Percentiles rank a stretch among this genome's conserved stretches.
phyloP scores from a whole-genome alignment of 805 yeast genomes.

The Starmerella stigmatis region DNA sequence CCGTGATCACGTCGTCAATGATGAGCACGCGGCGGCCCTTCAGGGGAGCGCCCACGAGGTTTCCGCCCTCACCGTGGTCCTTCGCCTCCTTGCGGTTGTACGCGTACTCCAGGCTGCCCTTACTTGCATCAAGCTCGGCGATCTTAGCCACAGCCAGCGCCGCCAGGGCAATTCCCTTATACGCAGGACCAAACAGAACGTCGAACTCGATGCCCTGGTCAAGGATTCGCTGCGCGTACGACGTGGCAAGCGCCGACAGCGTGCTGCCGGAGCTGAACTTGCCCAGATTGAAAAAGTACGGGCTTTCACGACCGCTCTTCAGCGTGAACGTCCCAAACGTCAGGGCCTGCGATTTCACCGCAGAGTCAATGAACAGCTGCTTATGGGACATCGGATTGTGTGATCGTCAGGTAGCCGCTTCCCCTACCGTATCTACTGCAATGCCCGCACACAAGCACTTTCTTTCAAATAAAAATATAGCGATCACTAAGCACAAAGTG shows the following conservation, averaged over 20 bases:
- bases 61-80: slow-evolving; percentile 98
- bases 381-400: slow-evolving; percentile 11
- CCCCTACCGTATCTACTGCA: too few relatives aligned
- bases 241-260: slow-evolving; percentile 68
- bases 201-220: slow-evolving; percentile 76
- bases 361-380: slow-evolving; percentile 59
- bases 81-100: slow-evolving; percentile 82
- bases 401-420: too few relatives aligned
- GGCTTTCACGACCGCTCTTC: slow-evolving; percentile 88
- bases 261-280: slow-evolving; percentile 70
- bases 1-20: slow-evolving; percentile 96
- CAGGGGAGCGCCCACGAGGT: slow-evolving; percentile 74
- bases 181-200: slow-evolving; percentile 92
- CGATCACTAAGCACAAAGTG: slow-evolving; percentile 2
- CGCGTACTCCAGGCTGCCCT: slow-evolving; percentile 68
- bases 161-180: slow-evolving; percentile 92
- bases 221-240: slow-evolving; percentile 83
- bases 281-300: slow-evolving; percentile 94
- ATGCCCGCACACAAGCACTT: too few relatives aligned
- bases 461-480: neutral
- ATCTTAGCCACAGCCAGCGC: slow-evolving; percentile 87
- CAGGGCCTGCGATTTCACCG: slow-evolving; percentile 71
- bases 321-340: slow-evolving; percentile 82
- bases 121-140: slow-evolving; percentile 68
- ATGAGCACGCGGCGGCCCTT: slow-evolving; percentile 65